phyloP scores from a whole-genome alignment of 139 green algal genomes.

The Chlorella sp. region DNA sequence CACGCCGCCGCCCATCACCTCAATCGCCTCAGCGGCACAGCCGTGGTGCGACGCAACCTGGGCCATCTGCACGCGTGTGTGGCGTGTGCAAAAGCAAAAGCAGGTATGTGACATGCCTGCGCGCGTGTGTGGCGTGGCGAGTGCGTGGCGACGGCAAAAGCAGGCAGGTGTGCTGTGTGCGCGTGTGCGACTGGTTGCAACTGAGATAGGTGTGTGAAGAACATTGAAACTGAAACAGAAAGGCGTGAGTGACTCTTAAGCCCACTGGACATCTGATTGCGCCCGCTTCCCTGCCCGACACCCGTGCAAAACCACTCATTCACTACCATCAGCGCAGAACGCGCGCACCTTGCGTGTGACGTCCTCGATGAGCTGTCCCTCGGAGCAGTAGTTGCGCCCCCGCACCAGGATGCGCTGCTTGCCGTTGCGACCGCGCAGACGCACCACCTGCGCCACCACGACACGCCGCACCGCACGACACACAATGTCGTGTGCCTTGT shows the following conservation, averaged over 20 bases:
- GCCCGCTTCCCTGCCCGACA: neutral
- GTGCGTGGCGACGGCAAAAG: too few relatives aligned
- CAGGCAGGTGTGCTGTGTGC: neutral
- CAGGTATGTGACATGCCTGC: neutral
- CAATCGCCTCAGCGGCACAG: slow-evolving; percentile 29
- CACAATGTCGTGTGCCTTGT: too few relatives aligned
- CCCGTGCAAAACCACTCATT: slow-evolving; percentile 7
- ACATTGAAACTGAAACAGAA: neutral
- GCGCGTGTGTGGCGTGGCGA: neutral
- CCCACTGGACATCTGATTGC: neutral
- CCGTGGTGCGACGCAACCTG: slow-evolving; percentile 5
- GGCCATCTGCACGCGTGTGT: slow-evolving; percentile 27
- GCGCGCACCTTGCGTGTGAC: slow-evolving; percentile 29
- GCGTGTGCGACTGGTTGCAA: too few relatives aligned
- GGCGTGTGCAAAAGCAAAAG: neutral
- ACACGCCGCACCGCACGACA: too few relatives aligned
- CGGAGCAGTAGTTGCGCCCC: slow-evolving; percentile 46
- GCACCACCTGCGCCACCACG: too few relatives aligned
- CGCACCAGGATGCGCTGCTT: slow-evolving; percentile 58
- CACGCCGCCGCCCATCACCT: slow-evolving; percentile 50
- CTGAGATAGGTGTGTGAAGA: neutral
- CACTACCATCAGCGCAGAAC: neutral
- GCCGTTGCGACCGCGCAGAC: slow-evolving; percentile 32
- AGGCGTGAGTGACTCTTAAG: neutral
- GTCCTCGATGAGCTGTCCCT: slow-evolving; percentile 41